Conservation (phyloP, 805 yeast species). For the Candida golubevii region DNA sequence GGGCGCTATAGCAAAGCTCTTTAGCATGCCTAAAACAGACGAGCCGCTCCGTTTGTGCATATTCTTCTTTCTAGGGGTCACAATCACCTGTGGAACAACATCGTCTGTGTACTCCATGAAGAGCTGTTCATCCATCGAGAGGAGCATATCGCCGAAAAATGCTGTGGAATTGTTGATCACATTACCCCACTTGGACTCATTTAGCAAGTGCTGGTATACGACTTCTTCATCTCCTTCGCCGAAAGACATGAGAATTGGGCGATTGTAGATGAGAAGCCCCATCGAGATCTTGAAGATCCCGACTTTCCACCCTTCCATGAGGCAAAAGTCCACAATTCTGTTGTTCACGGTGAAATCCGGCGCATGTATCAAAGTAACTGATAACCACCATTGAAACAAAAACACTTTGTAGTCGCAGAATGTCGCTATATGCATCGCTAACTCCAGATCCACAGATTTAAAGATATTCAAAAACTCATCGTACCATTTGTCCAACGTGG, state of each 20-base stretch:
- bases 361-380: constrained; percentile 56
- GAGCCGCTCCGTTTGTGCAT: constrained; percentile 13
- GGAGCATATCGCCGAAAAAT: constrained; percentile 36
- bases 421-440: constrained; percentile 40
- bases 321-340: constrained; percentile 48
- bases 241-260: constrained; percentile 36
- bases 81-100: constrained; percentile 1
- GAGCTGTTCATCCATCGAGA: constrained; percentile 33
- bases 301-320: constrained; percentile 52
- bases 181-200: constrained; percentile 43
- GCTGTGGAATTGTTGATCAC: constrained; percentile 32
- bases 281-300: constrained; percentile 51
- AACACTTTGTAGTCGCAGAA: constrained; percentile 43
- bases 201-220: constrained; percentile 39
- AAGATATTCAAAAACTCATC: constrained; percentile 47
- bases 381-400: constrained; percentile 64
- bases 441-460: constrained; percentile 33
- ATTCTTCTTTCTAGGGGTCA: constrained; percentile 3
- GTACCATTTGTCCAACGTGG: constrained; percentile 50
- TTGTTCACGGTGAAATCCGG: constrained; percentile 48
- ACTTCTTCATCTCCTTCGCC: constrained; percentile 38
- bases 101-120: constrained; percentile 14
- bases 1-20: constrained; percentile 22
- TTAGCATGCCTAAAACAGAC: constrained; percentile 29
- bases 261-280: constrained; percentile 48